Conservation (phyloP, 2,329 filamentous ascomycete genomes). For the Colletotrichum incanum region DNA sequence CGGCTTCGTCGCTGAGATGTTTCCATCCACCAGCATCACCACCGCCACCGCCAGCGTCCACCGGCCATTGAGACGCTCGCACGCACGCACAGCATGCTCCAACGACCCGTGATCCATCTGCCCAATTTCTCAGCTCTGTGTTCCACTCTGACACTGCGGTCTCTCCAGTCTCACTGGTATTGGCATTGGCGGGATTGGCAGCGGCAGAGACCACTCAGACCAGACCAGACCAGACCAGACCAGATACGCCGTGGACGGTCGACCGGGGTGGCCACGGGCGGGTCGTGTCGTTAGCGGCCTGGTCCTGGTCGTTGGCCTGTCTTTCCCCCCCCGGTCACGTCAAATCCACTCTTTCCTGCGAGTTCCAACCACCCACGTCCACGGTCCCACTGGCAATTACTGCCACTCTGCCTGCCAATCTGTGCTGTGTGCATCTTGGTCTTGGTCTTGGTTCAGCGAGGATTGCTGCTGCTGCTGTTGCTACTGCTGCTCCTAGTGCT, state of each 20-base stretch:
- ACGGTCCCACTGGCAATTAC: background rate
- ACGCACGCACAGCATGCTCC: conserved; percentile 6
- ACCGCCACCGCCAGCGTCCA: background rate
- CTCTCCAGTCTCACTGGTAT: conserved; percentile 4
- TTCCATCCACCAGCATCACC: conserved; percentile 2
- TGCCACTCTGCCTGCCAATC: background rate
- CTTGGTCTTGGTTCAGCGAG: background rate
- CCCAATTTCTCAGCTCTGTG: conserved; percentile 14
- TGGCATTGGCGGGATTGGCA: conserved; percentile 5
- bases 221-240: conserved; percentile 7
- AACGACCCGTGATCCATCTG: background rate
- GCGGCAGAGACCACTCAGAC: background rate
- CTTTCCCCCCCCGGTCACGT: conserved; percentile 21
- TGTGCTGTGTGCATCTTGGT: background rate
- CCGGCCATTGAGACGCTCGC: conserved; percentile 1
- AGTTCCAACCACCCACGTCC: conserved; percentile 39
- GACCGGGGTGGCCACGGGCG: conserved; percentile 4
- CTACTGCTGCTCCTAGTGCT: background rate
- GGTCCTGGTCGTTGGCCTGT: background rate
- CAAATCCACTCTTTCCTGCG: conserved; percentile 35
- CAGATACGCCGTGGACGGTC: background rate
- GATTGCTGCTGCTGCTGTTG: background rate
- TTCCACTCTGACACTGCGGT: background rate
- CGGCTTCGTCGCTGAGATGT: background rate
- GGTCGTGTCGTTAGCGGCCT: background rate